Base-by-base conservation (phyloP, 495 filamentous ascomycete genomes). In the Antarctomyces pellizariae region DNA sequence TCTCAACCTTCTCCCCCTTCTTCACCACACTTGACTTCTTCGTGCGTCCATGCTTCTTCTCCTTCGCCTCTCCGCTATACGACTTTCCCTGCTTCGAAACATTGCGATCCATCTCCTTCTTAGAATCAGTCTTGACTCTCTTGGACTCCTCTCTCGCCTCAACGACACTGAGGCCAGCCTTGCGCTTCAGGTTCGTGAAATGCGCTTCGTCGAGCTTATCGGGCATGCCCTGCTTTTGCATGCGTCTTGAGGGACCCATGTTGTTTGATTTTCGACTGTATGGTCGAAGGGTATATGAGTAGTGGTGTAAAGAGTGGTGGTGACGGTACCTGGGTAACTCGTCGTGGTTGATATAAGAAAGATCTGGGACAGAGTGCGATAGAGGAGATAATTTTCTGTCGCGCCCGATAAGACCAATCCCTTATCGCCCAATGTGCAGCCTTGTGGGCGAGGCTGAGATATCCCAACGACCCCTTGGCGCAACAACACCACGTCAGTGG, bases 171-270 rank as follows among this genome's bases (percentile, higher is more conserved):
- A 65, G 52, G 15, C 56, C 64, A 20, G 62, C 65, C 50, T 90
- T 89, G 43, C 77, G 59, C 58, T 91, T 77, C 30, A 71, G 45
- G 27, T 67, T 67, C 17, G 69, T 60, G 34, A 75, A 67, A 39
- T 72, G 73, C 14, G 64, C 68, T 47, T 91, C 80, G 38, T 84
- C 73, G 32, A 92, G 63, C 16, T 69, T 61, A 32, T 68, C 62
- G 16, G 89, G 89, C 34, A 75, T 63, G 18, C 79, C 89, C 57
- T 97, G 86, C 53, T 95, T 92, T 46, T 75, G 71, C 72, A 92
- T 84, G 36, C 86, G 80, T 41, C 80, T 76, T 36, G 79, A 75
- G 32, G 64, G 57, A 52, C 83, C 83, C 83, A 92, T 93, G 46
- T 48, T 68, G 19, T 22, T n/a, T n/a, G n/a, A n/a, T n/a, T n/a